Conservation (phyloP, 805 yeast genomes). For the Nakazawaea holstii region DNA sequence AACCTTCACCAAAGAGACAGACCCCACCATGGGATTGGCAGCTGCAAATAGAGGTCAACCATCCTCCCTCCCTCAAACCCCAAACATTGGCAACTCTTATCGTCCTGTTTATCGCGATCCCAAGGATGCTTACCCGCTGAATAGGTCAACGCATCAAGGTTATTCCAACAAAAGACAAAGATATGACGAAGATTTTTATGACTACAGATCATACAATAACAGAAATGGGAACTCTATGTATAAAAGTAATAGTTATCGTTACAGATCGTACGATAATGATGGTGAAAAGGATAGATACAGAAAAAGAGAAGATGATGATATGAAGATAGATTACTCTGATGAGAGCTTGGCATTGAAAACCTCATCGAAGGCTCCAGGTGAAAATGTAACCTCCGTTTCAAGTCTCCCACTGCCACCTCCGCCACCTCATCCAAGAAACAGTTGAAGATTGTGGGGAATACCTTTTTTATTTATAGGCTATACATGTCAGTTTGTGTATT, state of each 20-base stretch:
- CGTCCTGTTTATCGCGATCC: neutral
- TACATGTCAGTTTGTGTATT: too few species aligned
- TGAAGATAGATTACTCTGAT: conserved; percentile 7
- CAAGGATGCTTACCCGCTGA: neutral
- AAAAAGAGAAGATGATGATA: neutral
- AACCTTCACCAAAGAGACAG: neutral
- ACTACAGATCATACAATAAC: neutral
- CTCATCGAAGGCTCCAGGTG: neutral
- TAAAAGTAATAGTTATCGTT: neutral
- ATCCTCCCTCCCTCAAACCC: neutral
- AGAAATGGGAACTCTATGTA: neutral
- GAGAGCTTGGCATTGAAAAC: neutral
- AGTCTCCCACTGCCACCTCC: neutral
- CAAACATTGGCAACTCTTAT: neutral
- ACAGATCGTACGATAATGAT: neutral
- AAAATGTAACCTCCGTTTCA: too few species aligned
- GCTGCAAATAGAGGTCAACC: neutral
- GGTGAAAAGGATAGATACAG: neutral
- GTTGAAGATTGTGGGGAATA: too few species aligned
- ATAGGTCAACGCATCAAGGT: neutral
- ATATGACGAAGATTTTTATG: neutral
- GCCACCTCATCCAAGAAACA: neutral
- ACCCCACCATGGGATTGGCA: neutral
- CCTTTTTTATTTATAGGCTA: too few species aligned
- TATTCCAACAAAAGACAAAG: conserved; percentile 1